A percentile compares a stretch with the other conserved stretches of the same genome.
phyloP scores from a whole-genome alignment of 2,329 filamentous ascomycete genomes.

The Colletotrichum euphorbiae region DNA sequence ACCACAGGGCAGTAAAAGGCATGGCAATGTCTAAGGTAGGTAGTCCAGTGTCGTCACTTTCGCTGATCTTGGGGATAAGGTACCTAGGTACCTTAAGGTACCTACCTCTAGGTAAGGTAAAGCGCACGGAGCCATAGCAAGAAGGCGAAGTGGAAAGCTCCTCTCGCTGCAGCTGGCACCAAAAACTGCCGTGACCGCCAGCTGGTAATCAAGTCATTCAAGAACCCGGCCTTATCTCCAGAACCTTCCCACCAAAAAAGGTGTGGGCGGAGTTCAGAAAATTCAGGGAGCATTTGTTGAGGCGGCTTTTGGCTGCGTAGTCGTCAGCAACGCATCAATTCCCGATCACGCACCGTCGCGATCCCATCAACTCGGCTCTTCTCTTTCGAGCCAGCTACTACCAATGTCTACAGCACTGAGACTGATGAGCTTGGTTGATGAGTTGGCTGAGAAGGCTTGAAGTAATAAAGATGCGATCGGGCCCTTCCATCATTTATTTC shows the following conservation, averaged over 20 bases:
- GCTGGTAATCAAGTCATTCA: constrained; percentile 4
- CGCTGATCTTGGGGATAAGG: constrained; percentile 12
- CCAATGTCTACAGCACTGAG: not conserved
- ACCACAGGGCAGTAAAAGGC: not conserved
- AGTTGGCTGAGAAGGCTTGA: not conserved
- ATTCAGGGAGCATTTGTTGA: constrained; percentile 35
- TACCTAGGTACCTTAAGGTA: not conserved
- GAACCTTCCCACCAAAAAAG: constrained; percentile 32
- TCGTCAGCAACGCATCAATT: constrained; percentile 14
- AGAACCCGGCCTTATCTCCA: not conserved
- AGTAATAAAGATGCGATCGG: not conserved
- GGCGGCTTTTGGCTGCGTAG: not conserved
- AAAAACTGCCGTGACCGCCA: not conserved
- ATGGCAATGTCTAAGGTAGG: constrained; percentile 1
- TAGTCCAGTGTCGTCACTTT: constrained; percentile 18
- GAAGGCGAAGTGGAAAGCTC: too few species aligned
- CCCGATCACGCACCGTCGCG: constrained; percentile 21
- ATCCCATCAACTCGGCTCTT: not conserved
- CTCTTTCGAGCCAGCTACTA: too few species aligned
- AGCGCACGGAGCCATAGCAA: constrained; percentile 3
- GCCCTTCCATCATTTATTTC: too few species aligned
- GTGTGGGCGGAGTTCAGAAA: constrained; percentile 29
- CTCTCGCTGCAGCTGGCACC: not conserved
- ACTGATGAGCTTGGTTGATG: not conserved
- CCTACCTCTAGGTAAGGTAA: not conserved